A percentile compares a stretch with the other conserved stretches of the same genome.
Conservation (phyloP, 2,329 filamentous ascomycete species). For the Penicillium rolfsii region DNA sequence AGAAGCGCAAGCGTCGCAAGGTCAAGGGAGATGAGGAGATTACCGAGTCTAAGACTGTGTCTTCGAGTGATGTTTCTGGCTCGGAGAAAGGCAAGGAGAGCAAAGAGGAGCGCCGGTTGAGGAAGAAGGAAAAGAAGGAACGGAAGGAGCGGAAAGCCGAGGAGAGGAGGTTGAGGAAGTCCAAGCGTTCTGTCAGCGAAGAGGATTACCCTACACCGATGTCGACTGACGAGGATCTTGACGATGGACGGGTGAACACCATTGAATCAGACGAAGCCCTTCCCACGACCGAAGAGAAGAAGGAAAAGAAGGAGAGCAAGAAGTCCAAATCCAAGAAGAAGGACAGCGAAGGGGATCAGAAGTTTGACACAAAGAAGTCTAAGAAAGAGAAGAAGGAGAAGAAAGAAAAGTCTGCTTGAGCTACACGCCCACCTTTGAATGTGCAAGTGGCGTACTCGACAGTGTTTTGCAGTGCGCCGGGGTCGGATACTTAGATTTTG, state of each 20-base stretch:
- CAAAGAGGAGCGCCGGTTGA: slow-evolving; percentile 28
- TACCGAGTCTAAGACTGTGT: slow-evolving; percentile 12
- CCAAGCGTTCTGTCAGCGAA: slow-evolving; percentile 24
- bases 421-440: slow-evolving; percentile 44
- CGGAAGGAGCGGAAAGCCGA: slow-evolving; percentile 32
- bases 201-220: slow-evolving; percentile 40
- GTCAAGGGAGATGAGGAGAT: slow-evolving; percentile 23
- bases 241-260: slow-evolving; percentile 36
- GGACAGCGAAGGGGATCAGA: slow-evolving; percentile 38
- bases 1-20: slow-evolving; percentile 19
- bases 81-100: slow-evolving; percentile 29
- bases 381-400: slow-evolving; percentile 49
- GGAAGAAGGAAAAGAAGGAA: slow-evolving; percentile 34
- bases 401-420: slow-evolving; percentile 18
- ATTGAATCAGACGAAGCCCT: slow-evolving; percentile 32
- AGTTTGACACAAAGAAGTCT: slow-evolving; percentile 48
- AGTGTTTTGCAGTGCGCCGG: slow-evolving; percentile 10
- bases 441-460: slow-evolving; percentile 9
- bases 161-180: slow-evolving; percentile 25
- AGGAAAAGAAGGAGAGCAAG: slow-evolving; percentile 26
- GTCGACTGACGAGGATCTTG: slow-evolving; percentile 32
- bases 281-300: slow-evolving; percentile 23
- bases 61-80: slow-evolving; percentile 12
- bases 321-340: slow-evolving; percentile 26
- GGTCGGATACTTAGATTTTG: slow-evolving; percentile 22